Evolutionary conservation across 202 grass and related monocot genomes (phyloP).

Genomic region (Cymbopogon flexuosus): DNA sequence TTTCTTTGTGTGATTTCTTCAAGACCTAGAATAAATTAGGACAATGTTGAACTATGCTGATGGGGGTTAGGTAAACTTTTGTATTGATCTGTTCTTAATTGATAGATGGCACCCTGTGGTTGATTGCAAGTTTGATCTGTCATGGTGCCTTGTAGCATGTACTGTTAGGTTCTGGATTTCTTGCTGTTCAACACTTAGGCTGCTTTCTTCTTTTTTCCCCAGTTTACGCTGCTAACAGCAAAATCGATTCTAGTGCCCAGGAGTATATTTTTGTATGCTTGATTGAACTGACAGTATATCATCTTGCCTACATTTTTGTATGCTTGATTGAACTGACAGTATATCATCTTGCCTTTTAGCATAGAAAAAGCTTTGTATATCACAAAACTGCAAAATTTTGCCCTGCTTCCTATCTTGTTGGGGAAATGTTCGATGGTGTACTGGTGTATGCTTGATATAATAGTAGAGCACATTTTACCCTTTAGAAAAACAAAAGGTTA

Average conservation of each 20-base stretch:
- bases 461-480: not conserved
- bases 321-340: not conserved
- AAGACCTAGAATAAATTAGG: not conserved
- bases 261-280: too few relatives aligned
- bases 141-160: not conserved
- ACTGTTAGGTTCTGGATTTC: not conserved
- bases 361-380: not conserved
- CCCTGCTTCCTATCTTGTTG: not conserved
- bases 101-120: not conserved
- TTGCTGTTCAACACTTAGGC: not conserved
- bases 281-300: too few relatives aligned
- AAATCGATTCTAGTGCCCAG: not conserved
- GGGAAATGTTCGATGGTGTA: not conserved
- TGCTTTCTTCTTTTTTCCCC: not conserved
- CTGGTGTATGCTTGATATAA: not conserved
- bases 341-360: not conserved
- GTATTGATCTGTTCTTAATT: not conserved
- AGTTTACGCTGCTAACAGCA: not conserved
- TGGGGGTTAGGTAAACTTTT: not conserved
- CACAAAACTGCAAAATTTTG: not conserved
- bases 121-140: not conserved
- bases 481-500: not conserved
- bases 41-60: not conserved
- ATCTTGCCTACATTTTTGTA: slow-evolving; percentile 2
- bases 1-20: not conserved